phyloP scores from a whole-genome alignment of 176 grass and related monocot genomes.

The Musa beccarii region DNA sequence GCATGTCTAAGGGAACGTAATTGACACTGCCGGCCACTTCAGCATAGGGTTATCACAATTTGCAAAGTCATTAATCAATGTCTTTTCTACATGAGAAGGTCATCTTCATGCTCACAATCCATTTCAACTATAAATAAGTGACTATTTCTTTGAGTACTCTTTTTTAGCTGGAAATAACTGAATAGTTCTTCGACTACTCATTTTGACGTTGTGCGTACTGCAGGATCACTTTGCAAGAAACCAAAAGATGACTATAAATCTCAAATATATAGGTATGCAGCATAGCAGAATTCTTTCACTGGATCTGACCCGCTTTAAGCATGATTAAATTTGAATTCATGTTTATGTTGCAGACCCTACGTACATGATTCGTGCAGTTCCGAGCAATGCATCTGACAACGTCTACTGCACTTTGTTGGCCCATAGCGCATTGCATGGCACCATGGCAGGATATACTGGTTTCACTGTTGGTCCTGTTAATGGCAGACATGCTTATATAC shows the following conservation, averaged over 20 bases:
- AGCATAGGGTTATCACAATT: too few relatives aligned
- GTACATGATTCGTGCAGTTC: conserved; percentile 84
- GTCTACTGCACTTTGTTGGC: conserved; percentile 87
- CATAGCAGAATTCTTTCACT: background rate
- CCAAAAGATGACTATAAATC: conserved; percentile 61
- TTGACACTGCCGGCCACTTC: too few relatives aligned
- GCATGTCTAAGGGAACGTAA: background rate
- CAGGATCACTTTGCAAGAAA: conserved; percentile 80
- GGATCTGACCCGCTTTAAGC: background rate
- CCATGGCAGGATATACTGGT: conserved; percentile 92
- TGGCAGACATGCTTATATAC: conserved; percentile 88
- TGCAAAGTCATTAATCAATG: too few relatives aligned
- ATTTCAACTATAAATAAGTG: too few relatives aligned
- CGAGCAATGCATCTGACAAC: conserved; percentile 82
- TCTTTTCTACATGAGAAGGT: too few relatives aligned
- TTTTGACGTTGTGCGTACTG: background rate
- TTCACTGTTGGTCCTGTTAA: conserved; percentile 81
- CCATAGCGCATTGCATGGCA: conserved; percentile 73
- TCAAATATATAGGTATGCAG: conserved; percentile 65
- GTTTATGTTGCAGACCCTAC: conserved; percentile 35
- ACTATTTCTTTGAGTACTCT: conserved; percentile 4
- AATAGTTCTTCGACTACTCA: background rate
- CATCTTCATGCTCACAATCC: too few relatives aligned
- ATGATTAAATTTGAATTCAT: background rate
- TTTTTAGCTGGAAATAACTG: conserved; percentile 9